Evolutionary conservation across 75 land plant species (phyloP), one percentile per base, ranked within the genome.

Genomic region (Pinus albicaulis): DNA sequence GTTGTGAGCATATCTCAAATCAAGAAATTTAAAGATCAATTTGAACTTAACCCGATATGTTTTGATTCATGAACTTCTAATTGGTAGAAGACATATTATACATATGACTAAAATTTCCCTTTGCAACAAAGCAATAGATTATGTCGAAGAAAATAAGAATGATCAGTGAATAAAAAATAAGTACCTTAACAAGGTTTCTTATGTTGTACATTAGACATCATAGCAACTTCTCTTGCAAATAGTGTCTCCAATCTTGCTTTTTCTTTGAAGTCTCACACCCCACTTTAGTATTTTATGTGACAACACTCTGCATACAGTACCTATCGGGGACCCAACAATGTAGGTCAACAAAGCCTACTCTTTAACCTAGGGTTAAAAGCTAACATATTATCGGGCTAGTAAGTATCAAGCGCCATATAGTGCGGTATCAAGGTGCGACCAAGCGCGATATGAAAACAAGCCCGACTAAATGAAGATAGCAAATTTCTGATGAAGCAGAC

Each of bases 241-340:
- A n/a, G n/a, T n/a, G 76, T 73, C 63, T 87, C 84, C 20, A 85
- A 82, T 52, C 79, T 76, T 61, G 76, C 74, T 70, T 81, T 58
- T 92, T 92, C 63, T 92, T 92, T 60, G 78, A 59, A 25, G 84
- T 87, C 7, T 69, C n/a, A n/a, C 82, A 22, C 92, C 94, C 68
- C 75, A 23, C n/a, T 89, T 77, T 1, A 89, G 79, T 69, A 92
- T 81, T 84, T 92, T 92, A 71, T n/a, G 89, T 76, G 19, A 92
- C 94, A 53, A 92, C 92, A 85, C 84, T 78, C 77, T 73, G 76
- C 22, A 85, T 80, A n/a, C 81, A 63, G 76, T 92, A 92, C 83
- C 94, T 92, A 64, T 28, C 1, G 16, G 31, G 68, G 13, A 34
- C n/a, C 68, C 0, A 64, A 64, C n/a, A 64, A 64, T 31, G 38